phyloP scores from a whole-genome alignment of 1,284 basidiomycete species.

The Ceratobasidium sp. region DNA sequence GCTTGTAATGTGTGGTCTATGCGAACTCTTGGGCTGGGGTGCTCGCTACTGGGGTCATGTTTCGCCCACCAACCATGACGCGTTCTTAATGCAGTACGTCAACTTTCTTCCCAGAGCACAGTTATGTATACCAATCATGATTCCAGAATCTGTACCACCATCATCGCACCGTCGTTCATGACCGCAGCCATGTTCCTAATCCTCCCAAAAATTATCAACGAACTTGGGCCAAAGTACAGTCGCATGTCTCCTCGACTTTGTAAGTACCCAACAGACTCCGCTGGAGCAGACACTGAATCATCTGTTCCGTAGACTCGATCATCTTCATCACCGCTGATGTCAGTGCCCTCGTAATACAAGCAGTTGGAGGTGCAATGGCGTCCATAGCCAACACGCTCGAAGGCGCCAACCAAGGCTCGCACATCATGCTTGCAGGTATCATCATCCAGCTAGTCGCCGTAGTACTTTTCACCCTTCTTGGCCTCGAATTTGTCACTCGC shows the following conservation, averaged over 20 bases:
- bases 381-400: conserved; percentile 45
- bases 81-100: conserved; percentile 41
- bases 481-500: conserved; percentile 19
- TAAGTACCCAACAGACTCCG: background rate
- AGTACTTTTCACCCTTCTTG: conserved; percentile 17
- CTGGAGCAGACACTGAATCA: background rate
- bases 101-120: background rate
- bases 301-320: conserved; percentile 50
- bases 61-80: conserved; percentile 20
- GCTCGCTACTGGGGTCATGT: conserved; percentile 35
- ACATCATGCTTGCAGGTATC: conserved; percentile 52
- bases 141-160: conserved; percentile 42
- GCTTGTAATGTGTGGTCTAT: conserved; percentile 50
- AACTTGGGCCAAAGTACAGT: conserved; percentile 54
- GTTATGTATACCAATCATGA: background rate
- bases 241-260: conserved; percentile 52
- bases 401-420: conserved; percentile 45
- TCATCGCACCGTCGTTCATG: conserved; percentile 44
- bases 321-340: conserved; percentile 56
- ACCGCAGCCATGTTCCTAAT: conserved; percentile 50
- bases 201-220: conserved; percentile 54
- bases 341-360: conserved; percentile 57
- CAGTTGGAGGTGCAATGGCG: conserved; percentile 56
- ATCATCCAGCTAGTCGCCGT: conserved; percentile 50
- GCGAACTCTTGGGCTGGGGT: conserved; percentile 50